phyloP scores from a whole-genome alignment of 305 asterid genomes.

The Fraxinus latifolia region DNA sequence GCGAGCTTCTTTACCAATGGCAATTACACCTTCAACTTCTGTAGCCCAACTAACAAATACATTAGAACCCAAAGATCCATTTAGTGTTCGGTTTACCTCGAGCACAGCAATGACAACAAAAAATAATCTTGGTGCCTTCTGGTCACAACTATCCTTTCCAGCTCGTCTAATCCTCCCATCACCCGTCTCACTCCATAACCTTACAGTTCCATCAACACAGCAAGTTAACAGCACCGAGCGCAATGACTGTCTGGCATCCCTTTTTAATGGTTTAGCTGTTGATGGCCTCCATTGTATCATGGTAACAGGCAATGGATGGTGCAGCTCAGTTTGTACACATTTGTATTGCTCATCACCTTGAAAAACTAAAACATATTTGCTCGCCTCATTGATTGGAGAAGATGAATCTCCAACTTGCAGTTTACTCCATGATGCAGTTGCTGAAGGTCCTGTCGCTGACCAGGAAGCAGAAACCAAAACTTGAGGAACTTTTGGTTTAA shows the following conservation, averaged over 20 bases:
- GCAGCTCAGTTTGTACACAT: constrained; percentile 54
- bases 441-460: constrained; percentile 67
- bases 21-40: constrained; percentile 57
- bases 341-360: constrained; percentile 46
- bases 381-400: constrained; percentile 40
- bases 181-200: constrained; percentile 91
- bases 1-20: constrained; percentile 41
- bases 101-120: constrained; percentile 73
- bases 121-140: constrained; percentile 41
- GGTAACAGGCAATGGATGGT: constrained; percentile 74
- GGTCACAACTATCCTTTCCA: constrained; percentile 64
- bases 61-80: constrained; percentile 64
- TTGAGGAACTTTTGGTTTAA: constrained; percentile 72
- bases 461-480: constrained; percentile 72
- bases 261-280: constrained; percentile 50
- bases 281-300: constrained; percentile 96
- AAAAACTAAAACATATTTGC: constrained; percentile 57
- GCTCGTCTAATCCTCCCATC: constrained; percentile 69
- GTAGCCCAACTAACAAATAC: constrained; percentile 71
- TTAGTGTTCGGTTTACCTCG: constrained; percentile 69
- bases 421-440: constrained; percentile 64
- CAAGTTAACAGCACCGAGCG: constrained; percentile 76
- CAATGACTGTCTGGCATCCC: constrained; percentile 40
- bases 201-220: constrained; percentile 83
- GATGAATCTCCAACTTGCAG: constrained; percentile 33